These are phyloP conservation scores for Trichomonascaceae sp. DNA, from an alignment of 1,139 yeast genomes.

Conservation along the genomic window DNA sequence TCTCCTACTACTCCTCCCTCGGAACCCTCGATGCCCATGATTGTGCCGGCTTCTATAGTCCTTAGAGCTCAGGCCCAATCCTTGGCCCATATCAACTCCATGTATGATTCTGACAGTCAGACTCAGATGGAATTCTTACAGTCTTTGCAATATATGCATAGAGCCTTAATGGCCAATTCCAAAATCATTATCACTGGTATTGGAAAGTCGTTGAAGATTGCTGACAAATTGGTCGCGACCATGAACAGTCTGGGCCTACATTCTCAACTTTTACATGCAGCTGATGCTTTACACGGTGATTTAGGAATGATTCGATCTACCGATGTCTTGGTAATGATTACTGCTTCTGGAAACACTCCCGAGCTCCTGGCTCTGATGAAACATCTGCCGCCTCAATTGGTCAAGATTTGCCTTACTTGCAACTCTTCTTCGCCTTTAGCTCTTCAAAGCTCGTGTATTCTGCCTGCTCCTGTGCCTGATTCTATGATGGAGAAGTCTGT, in stretches of 20 bases:
- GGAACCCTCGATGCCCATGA: slow-evolving; percentile 25
- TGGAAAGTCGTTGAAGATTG: slow-evolving; percentile 80
- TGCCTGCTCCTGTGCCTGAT: slow-evolving; percentile 59
- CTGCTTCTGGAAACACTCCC: slow-evolving; percentile 81
- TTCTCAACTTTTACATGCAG: slow-evolving; percentile 65
- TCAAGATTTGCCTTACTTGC: slow-evolving; percentile 61
- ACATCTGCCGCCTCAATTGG: slow-evolving; percentile 49
- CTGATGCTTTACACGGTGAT: slow-evolving; percentile 90
- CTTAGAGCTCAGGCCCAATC: slow-evolving; percentile 46
- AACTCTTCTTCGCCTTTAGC: slow-evolving; percentile 42
- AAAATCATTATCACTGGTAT: slow-evolving; percentile 74
- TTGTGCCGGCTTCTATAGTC: slow-evolving; percentile 31
- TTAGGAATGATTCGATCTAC: slow-evolving; percentile 60
- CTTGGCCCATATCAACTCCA: slow-evolving; percentile 37
- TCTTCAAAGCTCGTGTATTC: slow-evolving; percentile 44
- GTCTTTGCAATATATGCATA: slow-evolving; percentile 48
- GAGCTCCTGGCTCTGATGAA: slow-evolving; percentile 59
- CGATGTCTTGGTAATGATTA: slow-evolving; percentile 62
- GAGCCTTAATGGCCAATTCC: slow-evolving; percentile 44
- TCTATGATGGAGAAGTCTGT: slow-evolving; percentile 53
- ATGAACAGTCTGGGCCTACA: slow-evolving; percentile 71
- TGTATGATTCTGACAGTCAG: slow-evolving; percentile 38
- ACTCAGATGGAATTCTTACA: slow-evolving; percentile 46
- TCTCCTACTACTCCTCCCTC: slow-evolving; percentile 26
- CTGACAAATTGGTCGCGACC: slow-evolving; percentile 73